Evolutionary conservation across 805 yeast species (phyloP).

Genomic region (Kodamaea restingae): DNA sequence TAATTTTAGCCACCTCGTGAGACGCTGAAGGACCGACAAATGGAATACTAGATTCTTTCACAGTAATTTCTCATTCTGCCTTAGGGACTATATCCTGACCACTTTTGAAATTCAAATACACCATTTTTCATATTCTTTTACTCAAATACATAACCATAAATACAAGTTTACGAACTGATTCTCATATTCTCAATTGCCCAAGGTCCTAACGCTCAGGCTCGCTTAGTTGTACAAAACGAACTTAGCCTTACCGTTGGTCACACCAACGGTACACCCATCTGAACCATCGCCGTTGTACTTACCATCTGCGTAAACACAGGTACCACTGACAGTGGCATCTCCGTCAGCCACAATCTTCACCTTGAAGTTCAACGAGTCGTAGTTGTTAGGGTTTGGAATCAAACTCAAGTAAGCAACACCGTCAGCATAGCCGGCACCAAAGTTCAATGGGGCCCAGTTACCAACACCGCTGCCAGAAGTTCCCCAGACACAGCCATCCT

Average conservation of each 20-base stretch:
- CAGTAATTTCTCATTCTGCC: no score
- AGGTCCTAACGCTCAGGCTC: no score
- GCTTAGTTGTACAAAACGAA: conserved; percentile 65
- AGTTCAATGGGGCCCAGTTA: conserved; percentile 75
- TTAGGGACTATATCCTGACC: no score
- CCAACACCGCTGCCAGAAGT: conserved; percentile 54
- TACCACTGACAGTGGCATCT: conserved; percentile 51
- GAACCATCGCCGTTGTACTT: conserved; percentile 61
- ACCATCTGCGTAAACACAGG: conserved; percentile 80
- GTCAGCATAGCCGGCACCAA: conserved; percentile 74
- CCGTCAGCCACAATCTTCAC: conserved; percentile 69
- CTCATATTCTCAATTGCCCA: no score
- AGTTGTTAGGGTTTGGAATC: conserved; percentile 93
- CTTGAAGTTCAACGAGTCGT: conserved; percentile 51
- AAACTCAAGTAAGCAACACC: conserved; percentile 76
- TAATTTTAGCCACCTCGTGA: no score
- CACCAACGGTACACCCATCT: conserved; percentile 93
- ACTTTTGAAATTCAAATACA: no score
- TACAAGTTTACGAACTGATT: no score
- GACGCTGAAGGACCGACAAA: no score
- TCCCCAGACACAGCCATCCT: conserved; percentile 89
- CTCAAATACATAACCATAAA: no score
- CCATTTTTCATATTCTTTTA: no score
- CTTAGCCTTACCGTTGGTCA: conserved; percentile 76
- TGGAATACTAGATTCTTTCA: no score